A percentile compares a stretch with the other conserved stretches of the same genome.
phyloP scores from a whole-genome alignment of 495 filamentous ascomycete genomes.

The Delitschia confertaspora region DNA sequence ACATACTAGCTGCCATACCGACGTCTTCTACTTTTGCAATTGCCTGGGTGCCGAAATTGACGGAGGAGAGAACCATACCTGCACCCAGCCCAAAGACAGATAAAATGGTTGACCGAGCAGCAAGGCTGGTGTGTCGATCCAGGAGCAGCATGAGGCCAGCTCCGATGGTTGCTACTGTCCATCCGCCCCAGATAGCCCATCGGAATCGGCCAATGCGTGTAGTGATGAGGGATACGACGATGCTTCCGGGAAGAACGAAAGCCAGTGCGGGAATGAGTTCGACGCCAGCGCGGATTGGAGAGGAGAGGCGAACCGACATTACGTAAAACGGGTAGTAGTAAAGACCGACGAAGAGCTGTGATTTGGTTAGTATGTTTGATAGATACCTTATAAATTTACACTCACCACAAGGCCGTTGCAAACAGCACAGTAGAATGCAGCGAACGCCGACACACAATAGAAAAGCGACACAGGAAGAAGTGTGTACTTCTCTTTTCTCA shows the following conservation, averaged over 20 bases:
- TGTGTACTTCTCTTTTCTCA: constrained; percentile 37
- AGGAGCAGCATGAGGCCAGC: constrained; percentile 46
- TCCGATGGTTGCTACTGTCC: constrained; percentile 41
- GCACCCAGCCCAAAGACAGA: no score
- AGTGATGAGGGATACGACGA: constrained; percentile 45
- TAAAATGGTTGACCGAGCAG: no score
- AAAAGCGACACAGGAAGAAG: constrained; percentile 38
- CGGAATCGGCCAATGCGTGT: constrained; percentile 40
- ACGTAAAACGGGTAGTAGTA: constrained; percentile 27
- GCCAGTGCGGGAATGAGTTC: constrained; percentile 37
- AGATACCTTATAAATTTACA: constrained; percentile 33
- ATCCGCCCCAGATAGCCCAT: constrained; percentile 49
- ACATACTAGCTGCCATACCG: constrained; percentile 15
- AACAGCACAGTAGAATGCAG: constrained; percentile 17
- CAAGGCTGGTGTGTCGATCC: constrained; percentile 38
- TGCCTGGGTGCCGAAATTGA: constrained; percentile 14
- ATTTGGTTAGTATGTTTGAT: constrained; percentile 24
- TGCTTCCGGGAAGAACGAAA: constrained; percentile 35
- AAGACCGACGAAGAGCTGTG: constrained; percentile 34
- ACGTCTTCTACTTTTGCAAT: constrained; percentile 9
- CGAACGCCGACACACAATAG: constrained; percentile 9
- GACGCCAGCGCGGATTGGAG: constrained; percentile 9
- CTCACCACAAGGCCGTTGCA: constrained; percentile 20
- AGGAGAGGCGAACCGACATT: constrained; percentile 1
- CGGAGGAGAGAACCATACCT: constrained; percentile 5